Evolutionary conservation across 257 asterid genomes (phyloP).

Genomic region (Solanum phureja): DNA sequence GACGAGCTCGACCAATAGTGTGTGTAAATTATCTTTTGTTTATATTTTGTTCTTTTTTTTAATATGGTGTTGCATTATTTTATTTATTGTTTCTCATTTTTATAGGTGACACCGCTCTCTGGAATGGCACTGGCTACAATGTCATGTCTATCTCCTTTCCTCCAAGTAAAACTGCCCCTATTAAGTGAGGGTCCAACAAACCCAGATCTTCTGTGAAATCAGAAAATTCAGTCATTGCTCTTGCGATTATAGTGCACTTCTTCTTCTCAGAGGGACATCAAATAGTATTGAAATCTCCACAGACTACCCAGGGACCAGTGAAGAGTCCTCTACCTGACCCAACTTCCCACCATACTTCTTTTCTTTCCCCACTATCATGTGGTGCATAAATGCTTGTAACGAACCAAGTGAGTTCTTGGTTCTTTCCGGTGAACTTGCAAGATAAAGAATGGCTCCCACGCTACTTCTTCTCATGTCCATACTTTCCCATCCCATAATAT

Average conservation of each 20-base stretch:
- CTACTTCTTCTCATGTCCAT: not conserved
- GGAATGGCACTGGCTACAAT: not conserved
- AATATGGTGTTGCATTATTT: not conserved
- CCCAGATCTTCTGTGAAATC: not conserved
- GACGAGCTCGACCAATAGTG: too few relatives aligned
- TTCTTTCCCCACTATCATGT: not conserved
- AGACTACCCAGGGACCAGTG: not conserved
- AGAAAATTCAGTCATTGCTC: not conserved
- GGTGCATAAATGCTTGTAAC: not conserved
- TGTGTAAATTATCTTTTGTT: too few relatives aligned
- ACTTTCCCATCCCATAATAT: not conserved
- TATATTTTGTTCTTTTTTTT: not conserved
- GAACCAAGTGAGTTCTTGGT: not conserved
- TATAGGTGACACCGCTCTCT: not conserved
- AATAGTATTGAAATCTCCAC: not conserved
- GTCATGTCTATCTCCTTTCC: not conserved
- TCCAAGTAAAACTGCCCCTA: not conserved
- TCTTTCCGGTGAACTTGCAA: not conserved
- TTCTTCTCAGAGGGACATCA: not conserved
- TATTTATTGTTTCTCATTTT: not conserved
- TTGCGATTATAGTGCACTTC: not conserved
- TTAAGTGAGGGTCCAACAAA: not conserved
- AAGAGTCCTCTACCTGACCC: not conserved
- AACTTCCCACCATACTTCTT: not conserved
- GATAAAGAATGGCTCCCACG: not conserved